These are phyloP conservation scores for Rugosomyces carneus DNA, from an alignment of 1,284 basidiomycete species.

Conservation along the genomic window DNA sequence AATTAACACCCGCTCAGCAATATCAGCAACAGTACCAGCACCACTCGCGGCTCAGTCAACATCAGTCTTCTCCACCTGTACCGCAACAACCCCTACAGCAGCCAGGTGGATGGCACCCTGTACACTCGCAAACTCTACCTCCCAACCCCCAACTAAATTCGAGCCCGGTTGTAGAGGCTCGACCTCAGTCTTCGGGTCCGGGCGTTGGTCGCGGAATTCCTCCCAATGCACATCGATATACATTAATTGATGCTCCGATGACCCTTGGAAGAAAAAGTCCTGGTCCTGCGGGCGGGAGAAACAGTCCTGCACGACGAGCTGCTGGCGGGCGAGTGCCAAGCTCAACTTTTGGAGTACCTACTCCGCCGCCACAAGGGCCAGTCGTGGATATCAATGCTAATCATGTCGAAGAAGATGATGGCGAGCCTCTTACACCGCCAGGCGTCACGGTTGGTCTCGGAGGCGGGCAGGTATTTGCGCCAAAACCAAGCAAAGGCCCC, in stretches of 20 bases:
- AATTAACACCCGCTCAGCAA: constrained; percentile 16
- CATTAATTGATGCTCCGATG: constrained; percentile 24
- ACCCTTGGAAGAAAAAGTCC: constrained; percentile 5
- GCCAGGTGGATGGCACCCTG: constrained; percentile 12
- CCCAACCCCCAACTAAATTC: constrained; percentile 6
- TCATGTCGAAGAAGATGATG: constrained; percentile 6
- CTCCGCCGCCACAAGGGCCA: constrained; percentile 3
- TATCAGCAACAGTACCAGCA: constrained; percentile 15
- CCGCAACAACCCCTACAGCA: constrained; percentile 10
- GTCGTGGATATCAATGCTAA: constrained; percentile 8
- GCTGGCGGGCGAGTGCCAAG: constrained; percentile 9
- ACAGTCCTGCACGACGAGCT: constrained; percentile 16
- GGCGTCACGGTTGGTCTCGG: constrained; percentile 15
- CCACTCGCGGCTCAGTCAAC: constrained; percentile 9
- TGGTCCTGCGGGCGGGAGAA: constrained; percentile 6
- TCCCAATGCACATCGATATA: constrained; percentile 34
- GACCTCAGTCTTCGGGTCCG: constrained; percentile 13
- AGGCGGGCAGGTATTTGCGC: constrained; percentile 16
- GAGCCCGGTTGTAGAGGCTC: constrained; percentile 12
- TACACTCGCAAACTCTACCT: constrained; percentile 10
- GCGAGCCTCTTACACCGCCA: constrained; percentile 8
- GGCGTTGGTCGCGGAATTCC: constrained; percentile 10
- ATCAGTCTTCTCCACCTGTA: constrained; percentile 8
- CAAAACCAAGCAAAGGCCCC: constrained; percentile 37
- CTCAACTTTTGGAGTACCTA: constrained; percentile 1